Evolutionary conservation across 495 filamentous ascomycete genomes (phyloP), one percentile per base, ranked within the genome.

Genomic region (Clohesyomyces aquaticus): DNA sequence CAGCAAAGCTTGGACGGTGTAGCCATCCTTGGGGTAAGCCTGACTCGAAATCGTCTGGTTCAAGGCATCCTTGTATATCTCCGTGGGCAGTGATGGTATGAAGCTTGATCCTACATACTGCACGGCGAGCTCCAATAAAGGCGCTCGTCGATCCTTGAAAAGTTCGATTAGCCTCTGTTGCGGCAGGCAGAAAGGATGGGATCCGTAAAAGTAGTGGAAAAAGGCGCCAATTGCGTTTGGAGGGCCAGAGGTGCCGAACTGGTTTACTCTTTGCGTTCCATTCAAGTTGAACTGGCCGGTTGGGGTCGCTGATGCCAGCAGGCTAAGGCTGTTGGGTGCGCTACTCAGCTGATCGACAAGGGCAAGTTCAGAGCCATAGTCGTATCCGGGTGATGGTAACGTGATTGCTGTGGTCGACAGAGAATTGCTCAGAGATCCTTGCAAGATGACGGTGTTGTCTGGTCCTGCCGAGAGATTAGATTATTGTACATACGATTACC

Each of bases 1-100:
- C 48, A 96, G 73, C 65, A 93, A 79, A 0, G 90, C 88, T 74
- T 96, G 92, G 2, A 95, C 83, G 57, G 82, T 76, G 70, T 86
- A 91, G 2, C 83, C 87, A 70, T 89, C 84, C 61, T 81, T 80
- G 10, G 79, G 68, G 16, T 77, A 77, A 11, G 75, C 76, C 3
- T 78, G 73, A 25, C 77, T 74, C 51, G 29, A 27, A 22, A 85
- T 82, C 26, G 79, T 72, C 21, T 77, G 72, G 66, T 87, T 79
- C 11, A 87, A 83, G 22, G 85, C 80, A 25, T 82, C 75, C 45
- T 77, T 83, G 28, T 85, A 84, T 35, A 79, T 78, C 10, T 82
- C 81, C 38, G 66, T 76, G 46, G 49, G 68, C 51, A 54, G 72
- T 70, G 80, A 75, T 32, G 79, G 79, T n/a, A 81, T 78, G 61